Evolutionary conservation across 2,329 filamentous ascomycete genomes (phyloP), one percentile per base, ranked within the genome.

Genomic region (Onygenales sp.): DNA sequence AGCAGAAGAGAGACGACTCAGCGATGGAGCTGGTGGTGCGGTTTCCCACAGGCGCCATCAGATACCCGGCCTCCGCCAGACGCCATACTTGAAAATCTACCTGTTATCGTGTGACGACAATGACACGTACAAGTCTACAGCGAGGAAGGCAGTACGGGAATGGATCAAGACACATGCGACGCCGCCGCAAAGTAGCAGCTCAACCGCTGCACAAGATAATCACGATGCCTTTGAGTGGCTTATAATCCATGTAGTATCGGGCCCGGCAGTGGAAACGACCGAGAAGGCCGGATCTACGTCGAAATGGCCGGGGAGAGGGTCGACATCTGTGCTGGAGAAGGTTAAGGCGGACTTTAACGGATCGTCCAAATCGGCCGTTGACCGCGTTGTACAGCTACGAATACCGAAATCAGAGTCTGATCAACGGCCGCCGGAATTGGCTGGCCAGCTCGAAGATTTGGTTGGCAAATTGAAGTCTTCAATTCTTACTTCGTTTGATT

Each of bases 211-310:
- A 17, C 85, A 90, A 63, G 92, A 96, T 65, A 93, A 94, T 57
- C 93, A 98, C 65, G 92, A 98, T 73, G 92, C 93, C 0, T 95
- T 87, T 61, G 93, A 98, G 69, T 97, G 91, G 87, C 76, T 98
- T 59, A 88, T 98, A 52, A 66, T 98, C 21, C 93, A 98, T 67
- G 88, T 98, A 31, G 87, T 96, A 10, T 91, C 92, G 11, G 91
- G 95, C 58, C 92, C 88, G 0, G 91, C 95, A 58, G 92, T 88
- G 0, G 62, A 77, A 63, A 71, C 76, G 31, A 74, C 81, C 2
- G 89, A 95, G 59, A 87, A 87, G 65, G 76, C 77, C 14, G 74
- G 77, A 7, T 70, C 80, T 13, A 76, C 82, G 2, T 85, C 86
- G 1, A 83, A 88, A 68, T 94, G 89, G 85, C 80, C 86, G 34